Percentiles rank a stretch among this genome's conserved stretches.
Evolutionary conservation across 1,284 basidiomycete species (phyloP).

Genomic region (Singerocomus inundabilis): DNA sequence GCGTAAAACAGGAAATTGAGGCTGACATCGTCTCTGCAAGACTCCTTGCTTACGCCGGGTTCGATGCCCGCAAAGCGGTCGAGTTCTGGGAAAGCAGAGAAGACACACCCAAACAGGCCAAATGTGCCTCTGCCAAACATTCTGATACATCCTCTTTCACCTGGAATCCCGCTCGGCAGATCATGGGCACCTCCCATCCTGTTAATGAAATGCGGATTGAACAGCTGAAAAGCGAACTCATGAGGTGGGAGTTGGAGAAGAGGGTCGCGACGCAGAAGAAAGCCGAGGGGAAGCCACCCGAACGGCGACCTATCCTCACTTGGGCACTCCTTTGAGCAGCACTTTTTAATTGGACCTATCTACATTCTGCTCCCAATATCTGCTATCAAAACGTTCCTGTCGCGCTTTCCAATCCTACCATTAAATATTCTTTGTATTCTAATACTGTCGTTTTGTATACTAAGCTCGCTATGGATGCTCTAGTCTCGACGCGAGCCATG

Average conservation of each 20-base stretch:
- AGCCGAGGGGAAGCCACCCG: slow-evolving; percentile 17
- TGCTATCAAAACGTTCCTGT: neutral
- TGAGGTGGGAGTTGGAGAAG: slow-evolving; percentile 50
- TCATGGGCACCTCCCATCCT: slow-evolving; percentile 51
- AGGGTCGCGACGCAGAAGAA: slow-evolving; percentile 26
- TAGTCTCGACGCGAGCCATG: neutral
- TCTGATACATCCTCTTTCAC: slow-evolving; percentile 5
- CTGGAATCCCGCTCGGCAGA: slow-evolving; percentile 22
- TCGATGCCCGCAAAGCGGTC: slow-evolving; percentile 73
- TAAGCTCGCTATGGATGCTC: neutral
- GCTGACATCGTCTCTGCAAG: slow-evolving; percentile 87
- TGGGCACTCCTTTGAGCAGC: slow-evolving; percentile 18
- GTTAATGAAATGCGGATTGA: slow-evolving; percentile 49
- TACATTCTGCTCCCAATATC: neutral
- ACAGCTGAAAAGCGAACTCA: slow-evolving; percentile 51
- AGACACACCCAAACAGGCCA: slow-evolving; percentile 32
- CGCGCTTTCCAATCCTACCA: neutral
- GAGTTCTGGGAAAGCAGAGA: slow-evolving; percentile 67
- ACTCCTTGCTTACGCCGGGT: slow-evolving; percentile 84
- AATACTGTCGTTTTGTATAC: neutral
- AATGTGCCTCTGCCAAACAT: slow-evolving; percentile 38
- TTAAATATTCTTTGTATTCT: neutral
- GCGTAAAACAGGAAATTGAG: slow-evolving; percentile 78
- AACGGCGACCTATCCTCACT: slow-evolving; percentile 12
- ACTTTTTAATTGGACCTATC: slow-evolving; percentile 1